Evolutionary conservation across 108 stramenopile species (phyloP), one percentile per base, ranked within the genome.

Genomic region (Bacterosira constricta): DNA sequence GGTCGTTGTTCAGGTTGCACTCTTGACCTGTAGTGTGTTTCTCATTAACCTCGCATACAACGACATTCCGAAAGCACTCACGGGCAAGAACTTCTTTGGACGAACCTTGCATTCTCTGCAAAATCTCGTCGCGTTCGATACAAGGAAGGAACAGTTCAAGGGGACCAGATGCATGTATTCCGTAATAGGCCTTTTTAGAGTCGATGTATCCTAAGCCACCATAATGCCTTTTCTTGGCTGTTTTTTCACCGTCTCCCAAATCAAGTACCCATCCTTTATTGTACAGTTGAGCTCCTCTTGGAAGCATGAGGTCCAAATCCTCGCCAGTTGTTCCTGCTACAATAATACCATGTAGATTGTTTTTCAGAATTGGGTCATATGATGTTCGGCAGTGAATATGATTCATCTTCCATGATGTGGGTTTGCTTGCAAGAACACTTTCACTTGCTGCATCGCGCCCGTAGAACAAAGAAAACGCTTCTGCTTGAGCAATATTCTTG

Each of bases 241-340:
- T 31, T 50, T 80, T 86, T 80, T 88, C 87, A 9, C 34, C 55
- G 25, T 78, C 71, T 6, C 74, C 74, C 11, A 91, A 27, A 75
- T 88, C 90, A 10, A 85, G 59, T 4, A 85, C 85, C 90, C 90
- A 91, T 7, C 86, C 90, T 60, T 80, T n/a, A 36, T 85, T 83
- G 77, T 86, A 89, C 41, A 81, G 73, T 15, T 44, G 44, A 2
- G 57, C 35, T 34, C 73, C 58, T 63, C 84, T 85, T 17, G 84
- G 86, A 1, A 87, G 64, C 63, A 80, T 73, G 15, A 82, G 39
- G 42, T 91, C 84, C 46, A 85, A 31, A 44, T 83, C 73, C 61
- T 86, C 79, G 5, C 67, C 86, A 0, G 63, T 52, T 21, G 71
- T 74, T 17, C 86, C 86, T 13, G 56, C 66, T 6, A 85, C 76